Evolutionary conservation across 345 rosid species (phyloP), one percentile per base, ranked within the genome.

Genomic region (Populus ilicifolia): DNA sequence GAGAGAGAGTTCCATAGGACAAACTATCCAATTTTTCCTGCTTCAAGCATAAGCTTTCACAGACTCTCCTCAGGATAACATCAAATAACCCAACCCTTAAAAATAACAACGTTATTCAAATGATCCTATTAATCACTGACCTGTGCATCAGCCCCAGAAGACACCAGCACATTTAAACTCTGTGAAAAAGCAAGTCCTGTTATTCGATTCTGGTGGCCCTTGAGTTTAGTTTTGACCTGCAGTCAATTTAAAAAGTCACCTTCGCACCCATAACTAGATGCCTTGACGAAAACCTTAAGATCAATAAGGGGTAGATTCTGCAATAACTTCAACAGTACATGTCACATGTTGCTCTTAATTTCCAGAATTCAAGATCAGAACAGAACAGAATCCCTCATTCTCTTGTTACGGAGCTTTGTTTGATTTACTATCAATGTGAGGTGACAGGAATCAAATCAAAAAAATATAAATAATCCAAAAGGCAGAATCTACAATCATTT

Each of bases 71-170:
- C 29, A 71, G 17, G 43, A 71, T 71, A 33, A 20, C 36, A 50
- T 59, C 8, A 41, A 64, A 72, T 33, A 56, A 73, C 23, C 30
- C 44, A 12, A 61, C 41, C 65, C 54, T 50, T 36, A 73, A 36
- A 38, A 14, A 41, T 16, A 9, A 18, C 13, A 36, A 62, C 10
- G 39, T 62, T 23, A 30, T 64, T 39, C 12, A 30, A 2, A 70
- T 13, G 21, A 59, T 64, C 39, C n/a, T 43, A 13, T 20, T 59
- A 20, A 17, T n/a, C 33, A 62, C 77, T 72, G 48, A 89, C 98
- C 93, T 91, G 94, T 14, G 94, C 89, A 85, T 93, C 98, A 79
- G 98, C 94, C 68, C 98, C 96, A 13, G 96, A 91, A 35, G 98
- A 93, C 63, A 93, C 90, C 43, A 93, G 88, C 23, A 89, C 83